phyloP scores from a whole-genome alignment of 2,329 filamentous ascomycete species.

The Coniochaeta hoffmannii region DNA sequence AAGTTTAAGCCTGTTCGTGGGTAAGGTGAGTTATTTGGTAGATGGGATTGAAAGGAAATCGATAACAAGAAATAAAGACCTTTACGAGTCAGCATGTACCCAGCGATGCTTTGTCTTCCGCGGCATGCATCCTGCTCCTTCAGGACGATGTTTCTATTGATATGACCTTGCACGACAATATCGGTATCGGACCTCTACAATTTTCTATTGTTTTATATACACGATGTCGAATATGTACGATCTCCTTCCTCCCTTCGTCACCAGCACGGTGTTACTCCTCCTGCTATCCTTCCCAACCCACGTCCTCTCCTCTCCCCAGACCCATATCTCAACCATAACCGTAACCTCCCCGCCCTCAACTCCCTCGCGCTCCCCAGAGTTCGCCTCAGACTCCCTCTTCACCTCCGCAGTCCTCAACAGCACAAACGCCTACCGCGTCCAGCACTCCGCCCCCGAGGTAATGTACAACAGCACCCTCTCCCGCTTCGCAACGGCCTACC shows the following conservation, averaged over 20 bases:
- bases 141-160: too few relatives aligned
- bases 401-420: conserved; percentile 51
- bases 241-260: neutral
- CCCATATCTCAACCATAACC: conserved; percentile 13
- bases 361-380: conserved; percentile 29
- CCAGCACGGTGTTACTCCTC: neutral
- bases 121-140: too few relatives aligned
- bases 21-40: neutral
- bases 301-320: neutral
- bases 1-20: neutral
- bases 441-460: conserved; percentile 53
- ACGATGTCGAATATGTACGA: neutral
- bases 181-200: conserved; percentile 3
- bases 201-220: neutral
- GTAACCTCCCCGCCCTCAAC: conserved; percentile 24
- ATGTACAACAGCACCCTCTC: conserved; percentile 60
- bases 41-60: too few relatives aligned
- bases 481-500: conserved; percentile 43
- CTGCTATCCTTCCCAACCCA: neutral
- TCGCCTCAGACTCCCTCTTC: conserved; percentile 29
- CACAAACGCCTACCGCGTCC: conserved; percentile 57
- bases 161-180: too few relatives aligned
- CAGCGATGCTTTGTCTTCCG: neutral
- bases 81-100: neutral
- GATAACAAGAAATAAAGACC: neutral